Percentiles rank a stretch among this genome's conserved stretches.
Conservation (phyloP, 2,329 filamentous ascomycete species). For the Decorospora gaudefroyi region DNA sequence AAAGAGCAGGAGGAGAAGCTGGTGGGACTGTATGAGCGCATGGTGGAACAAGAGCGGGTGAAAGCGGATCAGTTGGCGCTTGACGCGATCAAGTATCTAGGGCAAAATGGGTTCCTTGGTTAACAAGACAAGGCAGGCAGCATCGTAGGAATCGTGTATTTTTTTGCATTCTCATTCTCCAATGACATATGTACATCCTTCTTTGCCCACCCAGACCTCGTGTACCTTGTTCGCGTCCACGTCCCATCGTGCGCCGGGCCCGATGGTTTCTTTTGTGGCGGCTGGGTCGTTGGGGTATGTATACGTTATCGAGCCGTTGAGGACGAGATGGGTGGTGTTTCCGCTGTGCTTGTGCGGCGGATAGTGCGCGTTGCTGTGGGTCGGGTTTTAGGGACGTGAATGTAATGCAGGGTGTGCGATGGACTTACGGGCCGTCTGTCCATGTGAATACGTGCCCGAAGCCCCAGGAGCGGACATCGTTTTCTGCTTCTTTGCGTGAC, state of each 20-base stretch:
- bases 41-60: constrained; percentile 53
- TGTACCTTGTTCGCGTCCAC: constrained; percentile 67
- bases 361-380: constrained; percentile 66
- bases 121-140: too few species aligned
- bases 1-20: constrained; percentile 25
- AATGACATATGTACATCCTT: constrained; percentile 71
- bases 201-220: constrained; percentile 69
- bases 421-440: constrained; percentile 68
- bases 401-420: neutral
- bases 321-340: constrained; percentile 71
- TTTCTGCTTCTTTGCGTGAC: constrained; percentile 58
- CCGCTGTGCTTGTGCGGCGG: constrained; percentile 67
- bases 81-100: constrained; percentile 54
- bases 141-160: neutral
- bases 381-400: neutral
- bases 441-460: constrained; percentile 72
- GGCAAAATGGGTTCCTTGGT: constrained; percentile 50
- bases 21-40: constrained; percentile 36
- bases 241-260: constrained; percentile 66
- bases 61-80: constrained; percentile 51
- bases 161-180: constrained; percentile 51
- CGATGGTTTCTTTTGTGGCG: constrained; percentile 62
- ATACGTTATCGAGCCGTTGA: constrained; percentile 67
- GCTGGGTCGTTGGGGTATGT: constrained; percentile 65
- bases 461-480: constrained; percentile 69